Evolutionary conservation across 116 monocot genomes (phyloP), one percentile per base, ranked within the genome.

Genomic region (Posidonia oceanica): DNA sequence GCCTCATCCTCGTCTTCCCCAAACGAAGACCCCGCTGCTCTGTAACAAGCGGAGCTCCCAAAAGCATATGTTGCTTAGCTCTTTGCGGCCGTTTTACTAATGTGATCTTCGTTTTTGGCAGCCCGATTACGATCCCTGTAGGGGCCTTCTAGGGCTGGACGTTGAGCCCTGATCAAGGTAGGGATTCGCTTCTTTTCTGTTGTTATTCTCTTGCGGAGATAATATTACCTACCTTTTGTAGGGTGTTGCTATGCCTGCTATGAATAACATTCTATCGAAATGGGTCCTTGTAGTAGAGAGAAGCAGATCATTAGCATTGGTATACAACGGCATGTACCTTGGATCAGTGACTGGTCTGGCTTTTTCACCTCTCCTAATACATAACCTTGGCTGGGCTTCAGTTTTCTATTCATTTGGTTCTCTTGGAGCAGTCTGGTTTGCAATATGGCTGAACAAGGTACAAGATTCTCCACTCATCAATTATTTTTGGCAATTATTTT

Each of bases 161-260:
- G n/a, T n/a, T n/a, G n/a, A n/a, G n/a, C n/a, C n/a, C n/a, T n/a
- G n/a, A n/a, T n/a, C n/a, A n/a, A n/a, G n/a, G n/a, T n/a, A n/a
- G n/a, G n/a, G n/a, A n/a, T n/a, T n/a, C n/a, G n/a, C n/a, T n/a
- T n/a, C 54, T 18, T 21, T 58, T 20, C 21, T 10, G 6, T 23
- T 55, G 17, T 36, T 36, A 36, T 62, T 62, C 12, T 5, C 3
- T 36, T 36, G 13, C 62, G 7, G 6, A 37, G 13, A 36, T 36
- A 62, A 14, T 36, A 22, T 62, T 20, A 62, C 62, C 36, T 62
- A 36, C 36, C 39, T 64, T 75, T 66, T 0, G 7, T 80, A 92
- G 92, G 93, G 93, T 18, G 93, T 93, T 74, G 93, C 93, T 15
- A 93, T 93, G 93, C 93, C 93, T 59, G 93, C 88, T 54, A 93